Conservation (phyloP, 495 filamentous ascomycete genomes). For the Neurospora discreta region DNA sequence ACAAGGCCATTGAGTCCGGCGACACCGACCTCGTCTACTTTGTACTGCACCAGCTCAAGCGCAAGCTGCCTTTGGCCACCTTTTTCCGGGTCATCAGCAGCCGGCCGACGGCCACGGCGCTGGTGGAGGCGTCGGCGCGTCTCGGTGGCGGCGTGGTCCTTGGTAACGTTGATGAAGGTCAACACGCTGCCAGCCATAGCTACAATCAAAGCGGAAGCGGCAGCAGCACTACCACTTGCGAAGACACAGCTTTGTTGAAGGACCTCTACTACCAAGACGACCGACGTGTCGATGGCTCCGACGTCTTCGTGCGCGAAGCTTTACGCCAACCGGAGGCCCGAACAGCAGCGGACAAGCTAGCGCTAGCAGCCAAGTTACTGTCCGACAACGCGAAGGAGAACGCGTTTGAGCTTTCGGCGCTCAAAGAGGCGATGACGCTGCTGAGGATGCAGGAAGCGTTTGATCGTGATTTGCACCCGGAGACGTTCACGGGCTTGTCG, state of each 20-base stretch:
- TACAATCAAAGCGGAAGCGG: neutral
- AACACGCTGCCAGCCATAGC: slow-evolving; percentile 8
- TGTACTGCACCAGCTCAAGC: slow-evolving; percentile 79
- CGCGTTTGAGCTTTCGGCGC: slow-evolving; percentile 56
- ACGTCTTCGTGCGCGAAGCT: slow-evolving; percentile 75
- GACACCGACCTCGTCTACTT: slow-evolving; percentile 87
- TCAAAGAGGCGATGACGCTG: slow-evolving; percentile 68
- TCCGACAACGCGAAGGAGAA: slow-evolving; percentile 69
- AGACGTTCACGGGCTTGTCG: slow-evolving; percentile 65
- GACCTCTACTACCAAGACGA: slow-evolving; percentile 98
- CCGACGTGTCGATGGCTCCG: slow-evolving; percentile 76
- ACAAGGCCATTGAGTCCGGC: slow-evolving; percentile 93
- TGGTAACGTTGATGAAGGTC: neutral
- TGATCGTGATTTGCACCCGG: slow-evolving; percentile 63
- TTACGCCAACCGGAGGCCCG: slow-evolving; percentile 51
- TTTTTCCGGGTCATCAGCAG: slow-evolving; percentile 91
- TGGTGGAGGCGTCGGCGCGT: slow-evolving; percentile 73
- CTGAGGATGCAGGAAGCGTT: slow-evolving; percentile 76
- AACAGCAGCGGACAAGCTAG: slow-evolving; percentile 66
- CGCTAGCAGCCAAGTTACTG: slow-evolving; percentile 67
- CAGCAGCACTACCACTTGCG: slow-evolving; percentile 8
- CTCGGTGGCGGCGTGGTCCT: slow-evolving; percentile 16
- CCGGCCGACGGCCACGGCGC: slow-evolving; percentile 74
- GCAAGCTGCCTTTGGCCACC: slow-evolving; percentile 76
- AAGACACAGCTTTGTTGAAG: slow-evolving; percentile 77